phyloP scores from a whole-genome alignment of 352 stramenopile genomes.

The Aphanomyces astaci region DNA sequence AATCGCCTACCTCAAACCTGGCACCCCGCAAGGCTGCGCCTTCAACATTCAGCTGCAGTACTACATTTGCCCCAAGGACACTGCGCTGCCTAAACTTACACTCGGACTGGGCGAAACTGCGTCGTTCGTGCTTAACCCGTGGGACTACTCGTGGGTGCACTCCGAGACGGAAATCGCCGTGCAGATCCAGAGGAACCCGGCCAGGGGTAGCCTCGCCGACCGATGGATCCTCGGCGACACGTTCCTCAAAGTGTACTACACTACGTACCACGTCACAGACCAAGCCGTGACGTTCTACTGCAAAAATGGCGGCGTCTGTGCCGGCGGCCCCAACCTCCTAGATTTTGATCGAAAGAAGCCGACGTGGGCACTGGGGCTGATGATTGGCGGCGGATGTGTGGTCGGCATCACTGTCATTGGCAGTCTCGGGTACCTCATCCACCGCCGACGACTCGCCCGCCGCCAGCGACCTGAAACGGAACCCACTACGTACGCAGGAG shows the following conservation, averaged over 20 bases:
- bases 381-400: slow-evolving; percentile 2
- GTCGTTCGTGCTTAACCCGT: slow-evolving; percentile 47
- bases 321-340: slow-evolving; percentile 16
- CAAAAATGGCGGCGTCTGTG: slow-evolving; percentile 32
- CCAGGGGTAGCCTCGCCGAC: slow-evolving; percentile 31
- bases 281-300: slow-evolving; percentile 59
- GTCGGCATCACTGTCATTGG: not conserved
- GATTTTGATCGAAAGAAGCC: slow-evolving; percentile 6
- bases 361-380: slow-evolving; percentile 15
- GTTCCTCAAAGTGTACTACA: slow-evolving; percentile 70
- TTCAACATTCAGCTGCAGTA: slow-evolving; percentile 26
- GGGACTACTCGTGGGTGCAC: slow-evolving; percentile 45
- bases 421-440: not conserved
- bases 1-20: slow-evolving; percentile 31
- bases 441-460: not conserved
- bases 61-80: slow-evolving; percentile 47
- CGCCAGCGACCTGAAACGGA: too few relatives aligned
- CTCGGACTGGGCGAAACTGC: slow-evolving; percentile 43
- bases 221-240: slow-evolving; percentile 74
- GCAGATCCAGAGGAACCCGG: slow-evolving; percentile 27
- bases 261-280: slow-evolving; percentile 52
- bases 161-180: slow-evolving; percentile 25
- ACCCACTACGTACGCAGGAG: too few relatives aligned
- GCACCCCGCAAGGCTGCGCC: slow-evolving; percentile 29
- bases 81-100: slow-evolving; percentile 39